Base-by-base conservation (phyloP, 2,329 filamentous ascomycete genomes). In the Nigrospora oryzae region DNA sequence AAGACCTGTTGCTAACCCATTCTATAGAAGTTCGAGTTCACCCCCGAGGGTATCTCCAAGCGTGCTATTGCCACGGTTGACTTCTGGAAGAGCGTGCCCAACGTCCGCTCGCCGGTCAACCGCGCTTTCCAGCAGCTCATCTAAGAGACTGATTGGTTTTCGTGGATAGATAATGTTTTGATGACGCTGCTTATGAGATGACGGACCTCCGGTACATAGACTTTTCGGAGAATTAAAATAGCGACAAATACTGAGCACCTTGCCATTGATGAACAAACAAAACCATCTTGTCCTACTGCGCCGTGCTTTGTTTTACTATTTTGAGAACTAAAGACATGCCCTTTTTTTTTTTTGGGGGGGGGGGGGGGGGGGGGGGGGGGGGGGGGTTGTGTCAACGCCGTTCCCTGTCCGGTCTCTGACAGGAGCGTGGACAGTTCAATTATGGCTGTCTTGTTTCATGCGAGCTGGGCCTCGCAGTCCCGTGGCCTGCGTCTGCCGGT, bases 121-220 rank as follows among this genome's bases (percentile, higher is more conserved):
- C 87, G 89, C 66, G 93, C 93, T 61, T 98, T 98, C 82, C 80
- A 93, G 75, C 90, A 98, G 75, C 78, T 97, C 60, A 87, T 95
- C 70, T 97, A 93, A 76, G 53, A 48, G 30, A 35, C 46, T 43
- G 47, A 14, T 36, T 37, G 34, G 31, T 33, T 43, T 23, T 16
- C 38, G 31, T 10, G 33, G 16, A 32, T 36, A n/a, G 36, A 15
- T 37, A 32, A 41, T 47, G 17, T 32, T 23, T 19, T 44, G 36
- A 44, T 39, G 39, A 41, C 34, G 32, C 39, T 33, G 39, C 39
- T 28, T 28, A 42, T 36, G 40, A 42, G 32, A 30, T 42, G 40
- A 42, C 36, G 40, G 33, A 28, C 23, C 40, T 23, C 33, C 30
- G 40, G 40, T 42, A 42, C 30, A 42, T 42, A 42, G 40, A 42